phyloP scores from a whole-genome alignment of 495 filamentous ascomycete species.

The Penicillium canescens region DNA sequence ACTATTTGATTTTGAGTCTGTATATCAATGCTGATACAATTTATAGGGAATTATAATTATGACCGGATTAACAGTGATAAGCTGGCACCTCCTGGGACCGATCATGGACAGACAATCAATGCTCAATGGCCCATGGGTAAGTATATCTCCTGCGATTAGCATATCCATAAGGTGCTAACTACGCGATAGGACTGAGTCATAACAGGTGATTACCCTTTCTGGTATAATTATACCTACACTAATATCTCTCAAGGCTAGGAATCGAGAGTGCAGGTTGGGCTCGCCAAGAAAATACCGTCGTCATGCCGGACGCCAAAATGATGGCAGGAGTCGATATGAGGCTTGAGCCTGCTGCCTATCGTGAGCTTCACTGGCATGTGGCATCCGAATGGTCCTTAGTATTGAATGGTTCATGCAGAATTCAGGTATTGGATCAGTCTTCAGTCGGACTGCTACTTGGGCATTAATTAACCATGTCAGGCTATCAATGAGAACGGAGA shows the following conservation, averaged over 20 bases:
- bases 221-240: neutral
- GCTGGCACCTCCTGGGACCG: constrained; percentile 66
- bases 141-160: neutral
- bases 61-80: constrained; percentile 66
- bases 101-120: constrained; percentile 61
- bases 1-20: neutral
- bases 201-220: constrained; percentile 39
- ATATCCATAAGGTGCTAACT: neutral
- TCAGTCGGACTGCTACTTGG: neutral
- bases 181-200: constrained; percentile 50
- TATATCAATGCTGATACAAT: neutral
- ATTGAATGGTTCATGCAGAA: constrained; percentile 63
- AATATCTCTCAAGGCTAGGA: constrained; percentile 42
- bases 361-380: constrained; percentile 75
- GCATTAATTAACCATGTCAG: constrained; percentile 25
- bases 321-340: constrained; percentile 84
- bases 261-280: constrained; percentile 64
- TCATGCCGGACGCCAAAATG: constrained; percentile 62
- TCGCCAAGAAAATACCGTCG: constrained; percentile 62
- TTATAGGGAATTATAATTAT: constrained; percentile 56
- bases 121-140: constrained; percentile 70
- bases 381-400: constrained; percentile 67
- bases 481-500: constrained; percentile 63
- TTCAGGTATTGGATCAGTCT: constrained; percentile 28
- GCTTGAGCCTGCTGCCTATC: constrained; percentile 62